phyloP scores from a whole-genome alignment of 2,329 filamentous ascomycete species.

The Endocalyx cinctus region DNA sequence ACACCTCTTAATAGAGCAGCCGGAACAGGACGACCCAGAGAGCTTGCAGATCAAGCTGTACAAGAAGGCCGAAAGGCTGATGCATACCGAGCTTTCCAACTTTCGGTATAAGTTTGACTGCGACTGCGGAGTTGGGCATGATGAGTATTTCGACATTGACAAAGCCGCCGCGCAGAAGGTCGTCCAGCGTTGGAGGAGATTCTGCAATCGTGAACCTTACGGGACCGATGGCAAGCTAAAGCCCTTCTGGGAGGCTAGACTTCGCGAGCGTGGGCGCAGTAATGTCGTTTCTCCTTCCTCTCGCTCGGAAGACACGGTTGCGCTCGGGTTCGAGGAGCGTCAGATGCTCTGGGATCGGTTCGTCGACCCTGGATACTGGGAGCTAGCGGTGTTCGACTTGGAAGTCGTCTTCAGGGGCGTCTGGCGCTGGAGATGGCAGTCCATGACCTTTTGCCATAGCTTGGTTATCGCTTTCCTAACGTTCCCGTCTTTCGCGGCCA shows the following conservation, averaged over 20 bases:
- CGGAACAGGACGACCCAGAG: conserved; percentile 8
- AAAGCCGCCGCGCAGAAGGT: conserved; percentile 2
- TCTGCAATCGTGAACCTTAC: conserved; percentile 6
- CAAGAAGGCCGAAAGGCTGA: conserved; percentile 4
- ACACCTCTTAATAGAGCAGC: conserved; percentile 1
- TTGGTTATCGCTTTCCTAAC: background rate
- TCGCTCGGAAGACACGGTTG: no score
- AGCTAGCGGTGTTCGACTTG: no score
- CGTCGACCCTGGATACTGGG: background rate
- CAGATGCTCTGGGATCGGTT: conserved; percentile 1
- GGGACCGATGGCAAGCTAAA: conserved; percentile 1
- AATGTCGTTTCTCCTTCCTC: background rate
- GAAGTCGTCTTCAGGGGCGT: no score
- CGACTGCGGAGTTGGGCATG: conserved; percentile 1
- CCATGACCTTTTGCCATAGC: background rate
- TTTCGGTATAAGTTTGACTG: conserved; percentile 2
- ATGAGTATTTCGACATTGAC: conserved; percentile 6
- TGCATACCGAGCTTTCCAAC: conserved; percentile 4
- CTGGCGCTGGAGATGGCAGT: background rate
- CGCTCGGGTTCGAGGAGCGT: background rate
- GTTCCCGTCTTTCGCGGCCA: conserved; percentile 1
- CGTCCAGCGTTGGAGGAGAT: conserved; percentile 5
- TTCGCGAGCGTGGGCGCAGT: background rate
- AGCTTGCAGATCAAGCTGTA: conserved; percentile 5
- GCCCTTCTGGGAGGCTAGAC: conserved; percentile 5